These are phyloP conservation scores for Saccharata proteae DNA, from an alignment of 2,329 filamentous ascomycete species.

Conservation along the genomic window DNA sequence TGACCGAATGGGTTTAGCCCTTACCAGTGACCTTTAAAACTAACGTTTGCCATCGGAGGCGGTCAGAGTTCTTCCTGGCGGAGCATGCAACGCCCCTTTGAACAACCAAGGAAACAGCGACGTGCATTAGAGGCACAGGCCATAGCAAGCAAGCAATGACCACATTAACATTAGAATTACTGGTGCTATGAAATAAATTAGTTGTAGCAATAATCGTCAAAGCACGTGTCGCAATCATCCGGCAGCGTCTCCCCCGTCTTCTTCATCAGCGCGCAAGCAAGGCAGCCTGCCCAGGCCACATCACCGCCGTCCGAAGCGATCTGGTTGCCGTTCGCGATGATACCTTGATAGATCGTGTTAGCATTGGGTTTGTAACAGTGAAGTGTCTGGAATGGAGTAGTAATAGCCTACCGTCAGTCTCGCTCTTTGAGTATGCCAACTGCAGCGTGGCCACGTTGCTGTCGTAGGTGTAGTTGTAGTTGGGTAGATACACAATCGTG, in stretches of 20 bases:
- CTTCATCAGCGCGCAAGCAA: constrained; percentile 7
- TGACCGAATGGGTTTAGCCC: no score
- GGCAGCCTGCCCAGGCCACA: constrained; percentile 1
- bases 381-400: background rate
- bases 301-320: constrained; percentile 2
- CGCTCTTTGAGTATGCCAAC: background rate
- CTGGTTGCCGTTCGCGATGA: constrained; percentile 7
- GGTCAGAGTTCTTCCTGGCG: no score
- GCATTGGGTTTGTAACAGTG: background rate
- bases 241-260: constrained; percentile 5
- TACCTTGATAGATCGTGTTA: background rate
- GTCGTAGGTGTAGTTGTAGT: constrained; percentile 3
- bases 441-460: constrained; percentile 6
- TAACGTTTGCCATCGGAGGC: no score
- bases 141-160: no score
- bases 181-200: no score
- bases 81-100: no score
- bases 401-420: constrained; percentile 4
- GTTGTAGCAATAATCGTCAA: constrained; percentile 7
- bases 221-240: constrained; percentile 3
- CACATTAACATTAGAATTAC: no score
- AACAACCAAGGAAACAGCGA: no score
- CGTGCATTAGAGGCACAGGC: no score
- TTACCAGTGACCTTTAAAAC: no score
- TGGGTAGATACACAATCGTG: constrained; percentile 6